Evolutionary conservation across 169 alveolate species (phyloP), one percentile per base, ranked within the genome.

Genomic region (Plasmodium malariae): DNA sequence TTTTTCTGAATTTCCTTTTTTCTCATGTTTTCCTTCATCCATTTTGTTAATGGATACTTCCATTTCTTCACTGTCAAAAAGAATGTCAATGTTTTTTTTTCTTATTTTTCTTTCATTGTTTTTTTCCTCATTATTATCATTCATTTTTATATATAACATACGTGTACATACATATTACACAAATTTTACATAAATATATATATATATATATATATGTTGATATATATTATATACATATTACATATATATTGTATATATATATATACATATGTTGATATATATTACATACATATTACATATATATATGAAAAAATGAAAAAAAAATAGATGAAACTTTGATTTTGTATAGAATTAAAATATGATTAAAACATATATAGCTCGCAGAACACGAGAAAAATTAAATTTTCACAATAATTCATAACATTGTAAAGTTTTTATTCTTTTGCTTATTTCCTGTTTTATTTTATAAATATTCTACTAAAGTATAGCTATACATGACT

Each of bases 1-100:
- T 43, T 24, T 78, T 36, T 78, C 49, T 45, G 19, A 5, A 17
- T 24, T 37, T 51, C 28, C 48, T 59, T 60, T 30, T 43, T 32
- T 28, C 26, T n/a, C 49, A 11, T 48, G 26, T 17, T 45, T 62
- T 37, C 28, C 26, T 9, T 54, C 5, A 2, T 34, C 24, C 24
- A 14, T 9, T 37, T 49, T 62, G 14, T 78, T 68, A 43, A 78
- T 69, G 12, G 89, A 69, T 45, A 45, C 43, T 19, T 63, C 68
- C 55, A 63, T 65, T 78, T 78, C 80, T 45, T 78, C 89, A 43
- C 24, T 26, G 9, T 78, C 89, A 34, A 60, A 60, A 17, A 26
- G 34, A 62, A 78, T 62, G 55, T 63, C 57, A n/a, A 45, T 72
- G 34, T 24, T 45, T 30, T 48, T 78, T 26, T 17, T 78, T 78